These are phyloP conservation scores for Pulveroboletus sp. DNA, from an alignment of 768 basidiomycete species.

Conservation along the genomic window DNA sequence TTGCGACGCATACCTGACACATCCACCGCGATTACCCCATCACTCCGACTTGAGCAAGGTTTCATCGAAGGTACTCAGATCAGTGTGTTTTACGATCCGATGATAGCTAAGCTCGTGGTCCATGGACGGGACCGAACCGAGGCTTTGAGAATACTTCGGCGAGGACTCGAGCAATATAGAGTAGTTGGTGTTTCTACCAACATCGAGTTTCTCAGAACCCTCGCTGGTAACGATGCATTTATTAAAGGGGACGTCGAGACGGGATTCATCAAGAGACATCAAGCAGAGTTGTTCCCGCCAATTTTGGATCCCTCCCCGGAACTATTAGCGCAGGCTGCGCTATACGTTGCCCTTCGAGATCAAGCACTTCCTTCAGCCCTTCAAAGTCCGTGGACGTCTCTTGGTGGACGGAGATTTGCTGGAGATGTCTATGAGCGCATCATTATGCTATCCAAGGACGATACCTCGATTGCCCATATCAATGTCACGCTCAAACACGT, in stretches of 20 bases:
- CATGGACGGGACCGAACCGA: slow-evolving; percentile 81
- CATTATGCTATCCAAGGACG: slow-evolving; percentile 59
- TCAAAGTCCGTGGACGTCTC: slow-evolving; percentile 61
- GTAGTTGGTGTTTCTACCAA: slow-evolving; percentile 92
- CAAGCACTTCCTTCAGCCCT: slow-evolving; percentile 30
- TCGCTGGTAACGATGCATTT: slow-evolving; percentile 78
- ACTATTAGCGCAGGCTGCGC: slow-evolving; percentile 71
- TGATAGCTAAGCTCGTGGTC: slow-evolving; percentile 90
- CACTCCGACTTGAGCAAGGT: slow-evolving; percentile 86
- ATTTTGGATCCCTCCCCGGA: slow-evolving; percentile 53
- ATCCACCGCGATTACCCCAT: slow-evolving; percentile 38
- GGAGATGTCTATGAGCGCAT: slow-evolving; percentile 63
- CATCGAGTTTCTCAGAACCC: slow-evolving; percentile 75
- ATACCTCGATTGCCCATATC: slow-evolving; percentile 31
- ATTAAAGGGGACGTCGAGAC: slow-evolving; percentile 81
- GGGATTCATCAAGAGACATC: slow-evolving; percentile 91
- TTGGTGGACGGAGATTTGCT: slow-evolving; percentile 74
- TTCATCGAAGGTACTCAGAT: slow-evolving; percentile 77
- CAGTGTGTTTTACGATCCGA: slow-evolving; percentile 86
- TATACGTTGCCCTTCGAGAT: slow-evolving; percentile 70
- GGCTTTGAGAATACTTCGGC: slow-evolving; percentile 73
- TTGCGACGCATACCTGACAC: slow-evolving; percentile 20
- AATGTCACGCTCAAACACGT: slow-evolving; percentile 41
- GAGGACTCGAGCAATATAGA: slow-evolving; percentile 81
- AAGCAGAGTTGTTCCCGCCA: slow-evolving; percentile 73